These are phyloP conservation scores for Xylaria grammica DNA, from an alignment of 495 filamentous ascomycete species.

Conservation along the genomic window DNA sequence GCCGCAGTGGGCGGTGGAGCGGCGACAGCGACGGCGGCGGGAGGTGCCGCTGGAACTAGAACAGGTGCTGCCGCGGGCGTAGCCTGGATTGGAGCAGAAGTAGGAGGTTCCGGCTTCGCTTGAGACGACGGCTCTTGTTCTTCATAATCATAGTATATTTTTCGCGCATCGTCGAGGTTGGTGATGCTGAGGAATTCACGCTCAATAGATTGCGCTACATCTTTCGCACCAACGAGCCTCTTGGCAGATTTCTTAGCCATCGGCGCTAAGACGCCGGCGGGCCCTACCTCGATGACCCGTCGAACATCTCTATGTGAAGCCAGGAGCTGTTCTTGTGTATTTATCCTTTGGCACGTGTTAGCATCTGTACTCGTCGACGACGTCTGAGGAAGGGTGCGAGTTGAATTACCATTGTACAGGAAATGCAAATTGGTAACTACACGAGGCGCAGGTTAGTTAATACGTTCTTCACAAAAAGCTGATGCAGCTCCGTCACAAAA, in stretches of 20 bases:
- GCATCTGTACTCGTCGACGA: background rate
- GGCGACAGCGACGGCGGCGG: slow-evolving; percentile 50
- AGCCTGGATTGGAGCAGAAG: slow-evolving; percentile 6
- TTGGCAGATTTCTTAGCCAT: slow-evolving; percentile 94
- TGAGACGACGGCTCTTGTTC: slow-evolving; percentile 35
- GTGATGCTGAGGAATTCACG: slow-evolving; percentile 97
- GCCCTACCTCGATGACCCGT: slow-evolving; percentile 93
- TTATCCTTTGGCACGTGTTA: slow-evolving; percentile 4
- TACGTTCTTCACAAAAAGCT: background rate
- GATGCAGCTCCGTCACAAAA: background rate
- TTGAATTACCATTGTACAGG: slow-evolving; percentile 16
- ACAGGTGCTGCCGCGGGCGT: background rate
- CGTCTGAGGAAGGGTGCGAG: background rate
- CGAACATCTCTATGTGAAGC: slow-evolving; percentile 14
- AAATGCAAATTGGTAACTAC: slow-evolving; percentile 18
- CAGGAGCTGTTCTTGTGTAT: slow-evolving; percentile 15
- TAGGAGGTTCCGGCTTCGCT: slow-evolving; percentile 50
- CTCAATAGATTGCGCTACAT: slow-evolving; percentile 88
- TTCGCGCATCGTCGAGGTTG: slow-evolving; percentile 85
- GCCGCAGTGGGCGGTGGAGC: slow-evolving; percentile 70
- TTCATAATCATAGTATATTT: slow-evolving; percentile 53
- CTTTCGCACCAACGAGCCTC: slow-evolving; percentile 94
- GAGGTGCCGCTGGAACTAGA: background rate
- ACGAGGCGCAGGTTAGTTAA: background rate
- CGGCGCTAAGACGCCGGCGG: slow-evolving; percentile 89